Conservation (phyloP, 1,284 basidiomycete species). For the Trametes pubescens region DNA sequence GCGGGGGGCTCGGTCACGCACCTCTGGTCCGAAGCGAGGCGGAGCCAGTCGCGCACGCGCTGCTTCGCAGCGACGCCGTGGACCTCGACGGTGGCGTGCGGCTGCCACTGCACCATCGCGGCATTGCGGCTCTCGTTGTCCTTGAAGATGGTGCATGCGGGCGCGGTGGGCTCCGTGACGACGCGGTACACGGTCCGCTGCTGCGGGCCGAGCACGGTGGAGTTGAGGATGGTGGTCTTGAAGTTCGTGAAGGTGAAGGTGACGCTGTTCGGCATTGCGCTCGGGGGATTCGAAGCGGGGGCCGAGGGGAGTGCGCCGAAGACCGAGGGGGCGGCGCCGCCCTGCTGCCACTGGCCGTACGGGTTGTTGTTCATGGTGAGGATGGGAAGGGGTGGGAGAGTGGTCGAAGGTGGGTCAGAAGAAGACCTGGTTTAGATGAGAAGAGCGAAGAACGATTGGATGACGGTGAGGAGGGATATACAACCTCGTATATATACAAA, state of each 20-base stretch:
- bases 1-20: conserved; percentile 39
- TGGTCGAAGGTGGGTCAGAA: not conserved
- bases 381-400: not conserved
- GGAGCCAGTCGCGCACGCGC: conserved; percentile 61
- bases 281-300: conserved; percentile 30
- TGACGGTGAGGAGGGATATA: conserved; percentile 14
- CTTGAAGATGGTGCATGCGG: conserved; percentile 63
- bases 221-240: conserved; percentile 60
- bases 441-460: conserved; percentile 17
- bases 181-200: conserved; percentile 42
- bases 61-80: conserved; percentile 58
- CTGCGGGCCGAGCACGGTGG: conserved; percentile 57
- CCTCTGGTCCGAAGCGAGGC: conserved; percentile 59
- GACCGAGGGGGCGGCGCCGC: conserved; percentile 52
- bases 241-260: conserved; percentile 61
- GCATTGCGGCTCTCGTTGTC: conserved; percentile 56
- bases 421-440: not conserved
- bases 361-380: conserved; percentile 43
- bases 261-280: conserved; percentile 46
- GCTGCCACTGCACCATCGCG: conserved; percentile 67
- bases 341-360: conserved; percentile 38
- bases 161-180: conserved; percentile 55
- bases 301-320: conserved; percentile 70
- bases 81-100: conserved; percentile 62
- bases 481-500: conserved; percentile 23